A percentile compares a stretch with the other conserved stretches of the same genome.
Conservation (phyloP, 2,329 filamentous ascomycete genomes). For the Colletotrichum filicis region DNA sequence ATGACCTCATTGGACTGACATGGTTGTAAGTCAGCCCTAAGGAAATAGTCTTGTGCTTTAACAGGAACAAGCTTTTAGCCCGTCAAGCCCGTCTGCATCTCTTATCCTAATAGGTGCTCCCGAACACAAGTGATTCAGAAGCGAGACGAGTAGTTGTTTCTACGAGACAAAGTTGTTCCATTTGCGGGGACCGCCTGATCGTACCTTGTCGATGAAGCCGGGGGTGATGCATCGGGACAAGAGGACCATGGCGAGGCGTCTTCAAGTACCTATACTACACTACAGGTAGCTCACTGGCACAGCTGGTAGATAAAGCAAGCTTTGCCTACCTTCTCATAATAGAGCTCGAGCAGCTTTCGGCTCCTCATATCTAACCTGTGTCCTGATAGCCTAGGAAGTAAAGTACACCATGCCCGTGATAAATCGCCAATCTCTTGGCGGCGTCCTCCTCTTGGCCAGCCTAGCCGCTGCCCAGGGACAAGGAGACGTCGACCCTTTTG, state of each 20-base stretch:
- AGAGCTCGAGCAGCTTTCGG: neutral
- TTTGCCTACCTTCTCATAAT: neutral
- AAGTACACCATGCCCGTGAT: neutral
- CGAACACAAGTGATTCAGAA: too few relatives aligned
- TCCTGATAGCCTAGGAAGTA: neutral
- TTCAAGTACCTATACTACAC: neutral
- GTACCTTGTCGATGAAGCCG: neutral
- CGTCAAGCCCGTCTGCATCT: neutral
- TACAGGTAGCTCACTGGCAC: neutral
- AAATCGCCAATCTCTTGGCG: neutral
- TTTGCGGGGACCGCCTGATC: neutral
- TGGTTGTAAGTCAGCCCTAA: neutral
- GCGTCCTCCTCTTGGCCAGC: neutral
- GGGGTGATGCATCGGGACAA: neutral
- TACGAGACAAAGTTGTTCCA: neutral
- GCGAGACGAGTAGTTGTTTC: neutral
- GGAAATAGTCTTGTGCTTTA: neutral
- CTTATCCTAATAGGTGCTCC: neutral
- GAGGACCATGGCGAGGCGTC: neutral
- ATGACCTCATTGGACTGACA: neutral
- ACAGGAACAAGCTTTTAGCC: slow-evolving; percentile 11
- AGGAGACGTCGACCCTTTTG: slow-evolving; percentile 21
- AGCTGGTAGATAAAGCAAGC: neutral
- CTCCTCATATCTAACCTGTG: neutral
- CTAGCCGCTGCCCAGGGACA: neutral